Evolutionary conservation across 768 basidiomycete species (phyloP), one percentile per base, ranked within the genome.

Genomic region (Crucibulum laeve): DNA sequence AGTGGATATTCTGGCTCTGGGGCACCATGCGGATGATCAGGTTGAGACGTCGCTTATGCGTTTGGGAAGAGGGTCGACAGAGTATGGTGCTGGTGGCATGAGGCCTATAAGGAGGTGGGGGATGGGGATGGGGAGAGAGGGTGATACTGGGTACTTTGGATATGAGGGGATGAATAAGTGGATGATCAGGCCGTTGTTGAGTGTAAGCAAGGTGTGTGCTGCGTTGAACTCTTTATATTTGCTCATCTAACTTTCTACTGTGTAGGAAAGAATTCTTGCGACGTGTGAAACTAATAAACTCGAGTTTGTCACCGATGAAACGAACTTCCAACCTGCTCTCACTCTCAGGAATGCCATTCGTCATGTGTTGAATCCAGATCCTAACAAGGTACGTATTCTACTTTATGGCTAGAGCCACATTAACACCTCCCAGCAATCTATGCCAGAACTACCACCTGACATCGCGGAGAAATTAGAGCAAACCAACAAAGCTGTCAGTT

Each of bases 1-100:
- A 1, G 59, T 70, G 3, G 50, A 67, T 13, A 56, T 70, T 11
- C 56, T 90, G 42, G 84, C 83, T 1, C 72, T 83, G 38, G 90
- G 77, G 0, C 90, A 92, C 52, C 90, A 92, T 55, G 74, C 74
- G 3, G 87, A 92, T 55, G 90, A 92, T 56, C 87, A 91, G 56
- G 74, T 91, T 7, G 90, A 92, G 58, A 92, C 90, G 0, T 72
- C 80, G 23, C 62, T 92, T 40, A 80, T 90, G 71, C 78, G 90
- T 4, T 56, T 84, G 13, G 70, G 77, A 4, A 72, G 62, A 47
- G 80, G 83, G 0, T 82, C 81, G 4, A 70, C 77, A 2, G 56
- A 62, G 33, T 43, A 75, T 13, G 85, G 84, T 0, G 74, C 80
- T 1, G 74, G 74, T 8, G 89, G 84, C 3, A 91, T 91, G 84